Conservation (phyloP, 805 yeast species). For the Starmerella roubikii region DNA sequence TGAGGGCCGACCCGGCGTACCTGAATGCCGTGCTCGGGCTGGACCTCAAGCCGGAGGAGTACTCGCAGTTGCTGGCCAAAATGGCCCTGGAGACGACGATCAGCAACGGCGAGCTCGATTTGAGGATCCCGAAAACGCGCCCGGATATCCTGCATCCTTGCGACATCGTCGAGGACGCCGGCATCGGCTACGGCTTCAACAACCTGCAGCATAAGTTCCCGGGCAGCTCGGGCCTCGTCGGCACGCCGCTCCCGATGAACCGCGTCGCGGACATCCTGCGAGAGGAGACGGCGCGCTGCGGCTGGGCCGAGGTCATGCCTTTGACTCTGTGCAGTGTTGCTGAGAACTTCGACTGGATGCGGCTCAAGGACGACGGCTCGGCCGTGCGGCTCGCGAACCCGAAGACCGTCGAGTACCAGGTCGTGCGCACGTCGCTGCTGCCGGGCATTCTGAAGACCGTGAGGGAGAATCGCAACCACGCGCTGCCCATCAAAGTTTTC, state of each 20-base stretch:
- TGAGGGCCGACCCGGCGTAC: constrained; percentile 66
- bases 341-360: constrained; percentile 83
- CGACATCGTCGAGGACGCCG: constrained; percentile 98
- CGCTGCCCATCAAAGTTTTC: constrained; percentile 86
- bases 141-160: constrained; percentile 93
- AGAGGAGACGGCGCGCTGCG: constrained; percentile 81
- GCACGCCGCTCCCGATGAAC: constrained; percentile 81
- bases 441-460: constrained; percentile 94
- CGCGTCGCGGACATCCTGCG: constrained; percentile 84
- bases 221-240: constrained; percentile 61
- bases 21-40: constrained; percentile 91
- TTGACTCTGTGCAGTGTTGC: constrained; percentile 91
- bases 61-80: constrained; percentile 52
- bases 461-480: constrained; percentile 89
- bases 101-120: constrained; percentile 33
- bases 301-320: constrained; percentile 93
- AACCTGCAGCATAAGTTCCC: constrained; percentile 72
- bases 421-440: constrained; percentile 83
- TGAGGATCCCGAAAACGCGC: constrained; percentile 79
- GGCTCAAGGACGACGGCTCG: constrained; percentile 46
- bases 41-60: constrained; percentile 51
- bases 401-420: constrained; percentile 92
- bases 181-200: constrained; percentile 89
- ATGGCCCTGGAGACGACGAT: constrained; percentile 67
- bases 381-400: constrained; percentile 93